phyloP scores from a whole-genome alignment of 805 yeast species.

The Yarrowia sp. region DNA sequence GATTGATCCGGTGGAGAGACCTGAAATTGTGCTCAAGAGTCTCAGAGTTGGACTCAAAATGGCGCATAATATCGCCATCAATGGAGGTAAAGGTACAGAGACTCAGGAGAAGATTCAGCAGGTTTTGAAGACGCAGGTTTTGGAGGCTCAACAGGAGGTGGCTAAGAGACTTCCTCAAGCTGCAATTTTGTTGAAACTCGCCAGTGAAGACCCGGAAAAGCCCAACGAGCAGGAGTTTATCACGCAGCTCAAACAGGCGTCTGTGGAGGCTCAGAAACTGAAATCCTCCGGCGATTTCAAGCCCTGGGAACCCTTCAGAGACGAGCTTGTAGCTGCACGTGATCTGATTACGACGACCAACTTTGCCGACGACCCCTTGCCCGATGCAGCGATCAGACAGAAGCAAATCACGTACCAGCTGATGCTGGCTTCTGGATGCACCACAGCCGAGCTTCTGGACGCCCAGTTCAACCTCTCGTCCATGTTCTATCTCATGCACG shows the following conservation, averaged over 20 bases:
- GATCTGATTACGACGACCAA: conserved; percentile 77
- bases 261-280: conserved; percentile 21
- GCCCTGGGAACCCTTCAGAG: conserved; percentile 65
- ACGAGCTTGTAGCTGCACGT: conserved; percentile 78
- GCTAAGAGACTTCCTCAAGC: conserved; percentile 48
- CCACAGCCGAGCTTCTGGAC: conserved; percentile 66
- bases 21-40: conserved; percentile 72
- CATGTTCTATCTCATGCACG: conserved; percentile 70
- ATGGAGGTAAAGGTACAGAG: conserved; percentile 52
- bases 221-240: conserved; percentile 17
- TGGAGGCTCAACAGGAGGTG: conserved; percentile 71
- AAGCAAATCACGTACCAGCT: conserved; percentile 70
- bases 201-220: not conserved
- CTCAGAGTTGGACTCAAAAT: conserved; percentile 71
- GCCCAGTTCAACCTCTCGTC: conserved; percentile 67
- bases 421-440: conserved; percentile 76
- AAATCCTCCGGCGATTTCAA: not conserved
- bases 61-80: conserved; percentile 52
- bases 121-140: conserved; percentile 65
- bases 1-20: conserved; percentile 54
- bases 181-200: conserved; percentile 37
- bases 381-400: conserved; percentile 64
- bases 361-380: conserved; percentile 67
- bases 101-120: conserved; percentile 52
- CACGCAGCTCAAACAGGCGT: conserved; percentile 39